phyloP scores from a whole-genome alignment of 2,329 filamentous ascomycete species.

The Cercospora sp. region DNA sequence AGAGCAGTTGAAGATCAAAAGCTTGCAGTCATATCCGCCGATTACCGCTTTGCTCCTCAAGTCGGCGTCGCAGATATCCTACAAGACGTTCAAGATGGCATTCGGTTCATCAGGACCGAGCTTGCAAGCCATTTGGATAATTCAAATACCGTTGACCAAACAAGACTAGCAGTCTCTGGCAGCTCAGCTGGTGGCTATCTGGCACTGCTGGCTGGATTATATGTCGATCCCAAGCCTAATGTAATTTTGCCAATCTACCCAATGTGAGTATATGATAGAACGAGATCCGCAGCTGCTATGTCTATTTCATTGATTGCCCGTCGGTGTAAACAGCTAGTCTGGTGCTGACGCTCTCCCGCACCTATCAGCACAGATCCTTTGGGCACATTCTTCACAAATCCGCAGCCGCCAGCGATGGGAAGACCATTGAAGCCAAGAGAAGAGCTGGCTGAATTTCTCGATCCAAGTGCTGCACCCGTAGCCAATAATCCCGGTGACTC shows the following conservation, averaged over 20 bases:
- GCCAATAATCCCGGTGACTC: constrained; percentile 28
- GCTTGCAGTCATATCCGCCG: constrained; percentile 35
- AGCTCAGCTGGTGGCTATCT: constrained; percentile 38
- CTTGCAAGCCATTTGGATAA: constrained; percentile 22
- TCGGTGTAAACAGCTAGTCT: background rate
- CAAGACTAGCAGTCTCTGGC: constrained; percentile 35
- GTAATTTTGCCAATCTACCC: constrained; percentile 39
- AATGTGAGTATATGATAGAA: constrained; percentile 22
- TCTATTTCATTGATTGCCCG: background rate
- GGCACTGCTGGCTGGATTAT: constrained; percentile 36
- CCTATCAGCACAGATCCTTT: constrained; percentile 33
- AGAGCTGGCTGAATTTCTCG: constrained; percentile 28
- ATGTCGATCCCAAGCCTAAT: constrained; percentile 37
- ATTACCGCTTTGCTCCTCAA: constrained; percentile 40
- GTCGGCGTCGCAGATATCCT: constrained; percentile 35
- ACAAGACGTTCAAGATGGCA: constrained; percentile 35
- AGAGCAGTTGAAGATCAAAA: constrained; percentile 30
- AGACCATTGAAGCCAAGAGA: constrained; percentile 19
- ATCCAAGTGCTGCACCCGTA: constrained; percentile 28
- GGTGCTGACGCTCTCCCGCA: background rate
- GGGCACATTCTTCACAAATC: constrained; percentile 36
- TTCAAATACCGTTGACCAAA: constrained; percentile 24
- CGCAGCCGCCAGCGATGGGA: constrained; percentile 32
- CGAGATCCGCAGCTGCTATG: background rate
- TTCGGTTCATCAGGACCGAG: constrained; percentile 33